Evolutionary conservation across 1,284 basidiomycete genomes (phyloP).

Genomic region (Leccinum solheimii): DNA sequence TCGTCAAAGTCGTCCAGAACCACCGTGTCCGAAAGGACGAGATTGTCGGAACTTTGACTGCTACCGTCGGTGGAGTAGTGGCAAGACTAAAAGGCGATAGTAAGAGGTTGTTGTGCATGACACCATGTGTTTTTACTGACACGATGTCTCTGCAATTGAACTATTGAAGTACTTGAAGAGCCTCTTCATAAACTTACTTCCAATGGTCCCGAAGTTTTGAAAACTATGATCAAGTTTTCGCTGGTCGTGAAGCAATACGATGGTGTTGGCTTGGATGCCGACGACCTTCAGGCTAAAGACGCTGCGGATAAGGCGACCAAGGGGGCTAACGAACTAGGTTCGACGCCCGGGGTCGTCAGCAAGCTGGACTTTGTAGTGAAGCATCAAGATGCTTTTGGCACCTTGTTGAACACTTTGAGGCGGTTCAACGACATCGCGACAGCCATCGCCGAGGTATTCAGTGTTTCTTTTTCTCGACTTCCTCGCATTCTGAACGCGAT

Average conservation of each 20-base stretch:
- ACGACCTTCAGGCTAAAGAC: not conserved
- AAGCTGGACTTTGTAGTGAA: not conserved
- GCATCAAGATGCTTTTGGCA: not conserved
- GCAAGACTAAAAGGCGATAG: not conserved
- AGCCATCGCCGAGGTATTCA: not conserved
- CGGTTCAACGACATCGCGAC: not conserved
- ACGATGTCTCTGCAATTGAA: not conserved
- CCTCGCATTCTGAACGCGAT: not conserved
- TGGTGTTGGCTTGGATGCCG: not conserved
- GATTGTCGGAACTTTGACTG: not conserved
- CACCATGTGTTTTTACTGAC: not conserved
- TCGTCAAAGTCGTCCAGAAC: conserved; percentile 3
- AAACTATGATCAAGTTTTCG: not conserved
- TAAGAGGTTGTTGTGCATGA: not conserved
- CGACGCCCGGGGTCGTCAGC: not conserved
- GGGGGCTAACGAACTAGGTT: not conserved
- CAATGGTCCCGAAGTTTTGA: not conserved
- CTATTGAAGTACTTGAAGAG: not conserved
- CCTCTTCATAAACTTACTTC: not conserved
- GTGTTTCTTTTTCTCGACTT: not conserved
- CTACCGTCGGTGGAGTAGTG: not conserved
- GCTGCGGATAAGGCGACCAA: not conserved
- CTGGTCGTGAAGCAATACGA: not conserved
- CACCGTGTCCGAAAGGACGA: not conserved
- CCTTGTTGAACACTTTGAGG: not conserved